Conservation (phyloP, 768 basidiomycete genomes). For the Boletus rufocinnamomeus region DNA sequence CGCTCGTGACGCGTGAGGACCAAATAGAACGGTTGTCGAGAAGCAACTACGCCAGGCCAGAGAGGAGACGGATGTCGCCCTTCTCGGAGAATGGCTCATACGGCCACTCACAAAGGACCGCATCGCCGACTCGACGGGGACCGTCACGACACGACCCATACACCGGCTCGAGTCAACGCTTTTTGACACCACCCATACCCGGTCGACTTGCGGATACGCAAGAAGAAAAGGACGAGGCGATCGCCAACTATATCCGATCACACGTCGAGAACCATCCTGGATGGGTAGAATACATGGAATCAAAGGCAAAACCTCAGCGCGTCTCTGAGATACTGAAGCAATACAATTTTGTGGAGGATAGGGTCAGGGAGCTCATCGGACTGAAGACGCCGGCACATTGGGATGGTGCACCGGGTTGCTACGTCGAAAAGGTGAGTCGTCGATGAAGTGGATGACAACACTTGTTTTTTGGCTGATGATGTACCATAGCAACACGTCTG, state of each 20-base stretch:
- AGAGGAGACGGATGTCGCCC: conserved; percentile 15
- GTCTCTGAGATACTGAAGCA: conserved; percentile 47
- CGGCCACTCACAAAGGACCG: conserved; percentile 16
- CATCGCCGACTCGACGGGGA: conserved; percentile 13
- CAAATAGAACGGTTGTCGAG: conserved; percentile 31
- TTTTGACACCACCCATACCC: conserved; percentile 27
- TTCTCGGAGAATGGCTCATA: conserved; percentile 22
- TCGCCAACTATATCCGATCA: conserved; percentile 46
- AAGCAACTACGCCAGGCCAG: conserved; percentile 18
- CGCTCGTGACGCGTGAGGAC: conserved; percentile 29
- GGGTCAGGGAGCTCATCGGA: conserved; percentile 49
- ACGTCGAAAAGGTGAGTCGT: conserved; percentile 49
- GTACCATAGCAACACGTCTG: conserved; percentile 48
- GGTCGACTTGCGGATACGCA: conserved; percentile 36
- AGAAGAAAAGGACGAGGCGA: conserved; percentile 43
- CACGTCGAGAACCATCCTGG: conserved; percentile 45
- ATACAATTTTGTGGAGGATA: conserved; percentile 53
- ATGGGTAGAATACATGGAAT: conserved; percentile 50
- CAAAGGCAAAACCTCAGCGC: conserved; percentile 41
- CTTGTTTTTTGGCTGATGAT: neutral
- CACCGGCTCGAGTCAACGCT: conserved; percentile 4
- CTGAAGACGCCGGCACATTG: conserved; percentile 44
- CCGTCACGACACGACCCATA: neutral
- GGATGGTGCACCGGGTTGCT: conserved; percentile 34
- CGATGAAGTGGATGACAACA: conserved; percentile 6